Percentiles rank a stretch among this genome's conserved stretches.
phyloP scores from a whole-genome alignment of 2,329 filamentous ascomycete genomes.

The Pseudogymnoascus destructans region DNA sequence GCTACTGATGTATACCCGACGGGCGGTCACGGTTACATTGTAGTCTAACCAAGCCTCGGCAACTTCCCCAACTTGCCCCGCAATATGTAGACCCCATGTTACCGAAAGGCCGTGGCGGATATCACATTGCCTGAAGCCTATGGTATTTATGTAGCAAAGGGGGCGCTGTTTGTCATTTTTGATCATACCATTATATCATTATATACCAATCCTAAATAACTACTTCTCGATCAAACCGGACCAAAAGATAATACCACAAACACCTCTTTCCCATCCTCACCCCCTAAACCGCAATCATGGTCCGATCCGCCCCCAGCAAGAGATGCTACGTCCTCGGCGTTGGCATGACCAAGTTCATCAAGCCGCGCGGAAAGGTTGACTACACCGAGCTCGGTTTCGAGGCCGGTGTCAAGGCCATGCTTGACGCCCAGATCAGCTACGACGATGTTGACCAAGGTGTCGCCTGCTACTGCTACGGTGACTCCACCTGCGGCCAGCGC shows the following conservation, averaged over 20 bases:
- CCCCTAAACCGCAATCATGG: conserved; percentile 4
- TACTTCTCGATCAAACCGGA: not conserved
- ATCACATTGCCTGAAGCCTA: not conserved
- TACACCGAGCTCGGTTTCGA: conserved; percentile 93
- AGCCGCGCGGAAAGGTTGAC: conserved; percentile 84
- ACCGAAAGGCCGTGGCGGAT: not conserved
- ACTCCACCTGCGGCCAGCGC: conserved; percentile 86
- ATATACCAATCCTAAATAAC: not conserved
- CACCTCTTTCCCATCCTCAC: not conserved
- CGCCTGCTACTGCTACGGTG: conserved; percentile 97
- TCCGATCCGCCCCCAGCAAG: not conserved
- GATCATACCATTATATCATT: conserved; percentile 1
- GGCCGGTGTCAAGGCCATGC: conserved; percentile 75
- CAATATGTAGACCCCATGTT: not conserved
- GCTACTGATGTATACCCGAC: not conserved
- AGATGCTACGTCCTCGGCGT: conserved; percentile 80
- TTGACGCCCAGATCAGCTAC: conserved; percentile 82
- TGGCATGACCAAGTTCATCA: conserved; percentile 99
- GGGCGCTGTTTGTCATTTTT: not conserved
- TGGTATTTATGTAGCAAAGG: not conserved
- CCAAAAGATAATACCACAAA: not conserved
- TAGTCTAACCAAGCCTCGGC: not conserved
- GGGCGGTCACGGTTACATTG: not conserved
- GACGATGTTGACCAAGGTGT: conserved; percentile 91
- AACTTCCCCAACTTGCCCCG: conserved; percentile 1